Base-by-base conservation (phyloP, 768 basidiomycete species). In the Boletus sensibilis region DNA sequence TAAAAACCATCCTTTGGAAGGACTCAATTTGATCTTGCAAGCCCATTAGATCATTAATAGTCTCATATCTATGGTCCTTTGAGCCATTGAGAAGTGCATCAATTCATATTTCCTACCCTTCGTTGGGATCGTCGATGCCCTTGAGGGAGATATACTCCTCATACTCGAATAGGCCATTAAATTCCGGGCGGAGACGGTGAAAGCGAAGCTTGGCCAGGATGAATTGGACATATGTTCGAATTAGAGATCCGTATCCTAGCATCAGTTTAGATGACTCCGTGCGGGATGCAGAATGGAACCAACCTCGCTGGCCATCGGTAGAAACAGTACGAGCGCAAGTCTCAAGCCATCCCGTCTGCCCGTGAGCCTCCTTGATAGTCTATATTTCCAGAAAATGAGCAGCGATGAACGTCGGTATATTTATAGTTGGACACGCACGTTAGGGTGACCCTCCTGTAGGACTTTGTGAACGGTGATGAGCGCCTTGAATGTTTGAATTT, bases 21-120 rank as follows among this genome's bases (percentile, higher is more conserved):
- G 94, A 91, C 69, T 99, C 97, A 53, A 99, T 98, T 70, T 98
- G 94, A 69, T 99, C 97, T 78, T 99, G 97, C 52, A 99, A 77
- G 18, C 85, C 88, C 97, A 98, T 98, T 34, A 99, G 84, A 72
- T 99, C 97, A 27, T 87, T 87, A 65, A 99, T 99, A 0, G 94
- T 98, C 74, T 99, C 97, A 65, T 97, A 99, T 50, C 96, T 98
- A 66, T 16, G 31, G 9, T 42, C 29, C 41, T 42, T 40, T 62
- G 58, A 68, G 56, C 45, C 20, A 37, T 50, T 46, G 59, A 48
- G 11, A 37, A 47, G 23, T 49, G 18, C n/a, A 20, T 52, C 31
- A 31, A 52, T 49, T 49, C 48, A 42, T 46, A 27, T 53, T 53
- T 50, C 87, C 59, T 71, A 97, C 96, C 97, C 97, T 78, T 99